Percentiles rank a stretch among this genome's conserved stretches.
Evolutionary conservation across 192 early-diverging fungal species (phyloP).

Genomic region (Backusella mclennaniae): DNA sequence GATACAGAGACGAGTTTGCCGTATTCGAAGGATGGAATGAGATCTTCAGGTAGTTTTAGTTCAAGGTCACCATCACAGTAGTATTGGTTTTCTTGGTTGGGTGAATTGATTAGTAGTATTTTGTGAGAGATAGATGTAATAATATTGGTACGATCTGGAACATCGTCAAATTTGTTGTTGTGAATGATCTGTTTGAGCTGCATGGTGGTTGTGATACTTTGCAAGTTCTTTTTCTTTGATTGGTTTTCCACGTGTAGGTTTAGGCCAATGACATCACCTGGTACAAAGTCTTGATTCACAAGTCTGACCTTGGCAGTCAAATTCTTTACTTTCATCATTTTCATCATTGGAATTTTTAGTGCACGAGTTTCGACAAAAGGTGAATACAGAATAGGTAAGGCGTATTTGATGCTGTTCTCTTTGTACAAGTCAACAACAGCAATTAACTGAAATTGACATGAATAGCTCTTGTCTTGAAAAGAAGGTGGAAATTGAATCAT

Average conservation of each 20-base stretch:
- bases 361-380: constrained; percentile 18
- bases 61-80: not conserved
- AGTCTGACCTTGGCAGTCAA: not conserved
- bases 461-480: not conserved
- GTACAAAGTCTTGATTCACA: constrained; percentile 10
- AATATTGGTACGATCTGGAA: not conserved
- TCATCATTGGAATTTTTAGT: not conserved
- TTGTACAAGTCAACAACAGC: constrained; percentile 2
- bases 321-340: not conserved
- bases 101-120: not conserved
- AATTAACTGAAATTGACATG: constrained; percentile 4
- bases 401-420: not conserved
- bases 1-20: not conserved
- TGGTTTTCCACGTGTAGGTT: not conserved
- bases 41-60: constrained; percentile 10
- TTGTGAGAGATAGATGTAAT: not conserved
- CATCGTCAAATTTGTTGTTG: not conserved
- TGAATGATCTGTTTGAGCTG: not conserved
- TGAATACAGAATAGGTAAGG: constrained; percentile 8
- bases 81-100: not conserved
- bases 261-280: constrained; percentile 1
- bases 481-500: constrained; percentile 29
- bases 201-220: not conserved
- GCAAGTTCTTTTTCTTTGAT: not conserved
- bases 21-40: constrained; percentile 10